These are phyloP conservation scores for Rachicladosporium sp. DNA, from an alignment of 2,329 filamentous ascomycete species.

Conservation along the genomic window DNA sequence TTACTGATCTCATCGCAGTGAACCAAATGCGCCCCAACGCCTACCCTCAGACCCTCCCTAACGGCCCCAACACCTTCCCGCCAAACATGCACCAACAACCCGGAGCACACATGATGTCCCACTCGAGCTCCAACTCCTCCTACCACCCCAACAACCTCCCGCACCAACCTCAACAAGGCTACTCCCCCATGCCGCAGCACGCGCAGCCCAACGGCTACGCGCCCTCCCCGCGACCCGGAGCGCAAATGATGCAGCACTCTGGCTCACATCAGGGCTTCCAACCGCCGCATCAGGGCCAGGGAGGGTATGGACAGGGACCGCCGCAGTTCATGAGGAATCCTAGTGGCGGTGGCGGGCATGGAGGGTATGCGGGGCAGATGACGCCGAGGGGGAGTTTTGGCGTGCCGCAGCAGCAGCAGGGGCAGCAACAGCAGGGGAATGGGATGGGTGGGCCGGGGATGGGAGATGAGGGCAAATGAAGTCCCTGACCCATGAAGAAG, in stretches of 20 bases:
- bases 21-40: slow-evolving; percentile 22
- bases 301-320: slow-evolving; percentile 5
- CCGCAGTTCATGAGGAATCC: slow-evolving; percentile 12
- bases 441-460: too few species aligned
- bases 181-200: slow-evolving; percentile 54
- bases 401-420: slow-evolving; percentile 2
- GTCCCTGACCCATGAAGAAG: too few species aligned
- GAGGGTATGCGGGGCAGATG: slow-evolving; percentile 3
- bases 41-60: slow-evolving; percentile 4
- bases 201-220: slow-evolving; percentile 58
- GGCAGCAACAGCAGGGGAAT: too few species aligned
- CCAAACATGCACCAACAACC: slow-evolving; percentile 36
- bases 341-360: background rate
- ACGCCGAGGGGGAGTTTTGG: slow-evolving; percentile 3
- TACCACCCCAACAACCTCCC: slow-evolving; percentile 1
- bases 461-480: too few species aligned
- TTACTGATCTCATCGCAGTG: slow-evolving; percentile 8
- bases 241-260: slow-evolving; percentile 87
- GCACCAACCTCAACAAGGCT: slow-evolving; percentile 8
- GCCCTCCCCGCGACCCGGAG: slow-evolving; percentile 79
- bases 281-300: slow-evolving; percentile 8
- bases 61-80: slow-evolving; percentile 33
- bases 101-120: slow-evolving; percentile 29
- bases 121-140: slow-evolving; percentile 51
- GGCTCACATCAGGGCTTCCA: slow-evolving; percentile 77